Percentiles rank a stretch among this genome's conserved stretches.
These are phyloP conservation scores for Kuraishia hungarica DNA, from an alignment of 805 yeast species.

Conservation along the genomic window DNA sequence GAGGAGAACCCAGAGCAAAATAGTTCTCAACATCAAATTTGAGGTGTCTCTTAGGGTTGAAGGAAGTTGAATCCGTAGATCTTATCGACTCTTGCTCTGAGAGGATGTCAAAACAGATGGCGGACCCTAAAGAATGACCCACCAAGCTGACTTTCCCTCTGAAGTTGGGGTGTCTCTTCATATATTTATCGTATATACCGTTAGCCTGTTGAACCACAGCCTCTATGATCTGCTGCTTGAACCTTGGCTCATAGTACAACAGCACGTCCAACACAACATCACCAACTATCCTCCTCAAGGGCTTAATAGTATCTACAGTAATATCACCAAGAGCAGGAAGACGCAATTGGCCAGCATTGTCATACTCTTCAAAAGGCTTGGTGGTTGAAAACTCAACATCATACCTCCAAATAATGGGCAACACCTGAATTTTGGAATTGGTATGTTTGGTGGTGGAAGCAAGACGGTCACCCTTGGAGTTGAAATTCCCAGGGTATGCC, in stretches of 20 bases:
- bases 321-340: conserved; percentile 64
- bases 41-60: conserved; percentile 30
- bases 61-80: conserved; percentile 15
- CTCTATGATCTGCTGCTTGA: conserved; percentile 50
- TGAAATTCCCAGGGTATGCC: conserved; percentile 16
- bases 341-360: conserved; percentile 28
- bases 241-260: conserved; percentile 66
- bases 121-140: conserved; percentile 91
- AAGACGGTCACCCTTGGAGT: conserved; percentile 18
- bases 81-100: conserved; percentile 33
- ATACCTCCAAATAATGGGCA: conserved; percentile 92
- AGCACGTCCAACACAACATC: conserved; percentile 82
- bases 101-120: conserved; percentile 71
- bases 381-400: conserved; percentile 53
- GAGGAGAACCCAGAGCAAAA: conserved; percentile 85
- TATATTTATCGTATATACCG: conserved; percentile 46
- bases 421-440: conserved; percentile 66
- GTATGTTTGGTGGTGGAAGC: conserved; percentile 10
- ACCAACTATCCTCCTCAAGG: conserved; percentile 72
- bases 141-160: conserved; percentile 75
- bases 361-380: conserved; percentile 26
- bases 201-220: conserved; percentile 62
- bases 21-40: conserved; percentile 67
- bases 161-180: conserved; percentile 58
- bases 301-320: conserved; percentile 68